Conservation (phyloP, 2,329 filamentous ascomycete genomes). For the Dactylellina haptotyla region DNA sequence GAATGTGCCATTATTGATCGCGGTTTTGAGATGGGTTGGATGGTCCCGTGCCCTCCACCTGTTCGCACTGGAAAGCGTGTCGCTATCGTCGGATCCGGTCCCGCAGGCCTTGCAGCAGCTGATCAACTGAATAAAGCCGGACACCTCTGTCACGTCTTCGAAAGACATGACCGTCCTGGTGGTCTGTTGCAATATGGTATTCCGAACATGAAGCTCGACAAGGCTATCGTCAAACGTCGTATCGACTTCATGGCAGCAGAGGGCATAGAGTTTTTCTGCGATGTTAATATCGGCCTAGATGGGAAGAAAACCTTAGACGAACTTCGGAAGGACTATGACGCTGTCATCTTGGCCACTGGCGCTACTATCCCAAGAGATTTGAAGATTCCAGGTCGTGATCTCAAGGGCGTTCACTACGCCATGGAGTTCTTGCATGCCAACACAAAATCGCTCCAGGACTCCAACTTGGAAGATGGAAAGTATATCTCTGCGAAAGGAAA, state of each 20-base stretch:
- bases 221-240: constrained; percentile 93
- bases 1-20: constrained; percentile 98
- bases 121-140: constrained; percentile 95
- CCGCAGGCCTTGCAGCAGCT: constrained; percentile 86
- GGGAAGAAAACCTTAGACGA: constrained; percentile 66
- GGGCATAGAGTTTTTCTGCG: constrained; percentile 83
- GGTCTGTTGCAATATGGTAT: constrained; percentile 93
- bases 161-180: constrained; percentile 88
- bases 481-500: constrained; percentile 97
- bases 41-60: constrained; percentile 82
- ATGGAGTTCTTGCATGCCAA: constrained; percentile 98
- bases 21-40: constrained; percentile 98
- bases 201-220: constrained; percentile 99
- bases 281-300: constrained; percentile 79
- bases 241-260: constrained; percentile 94
- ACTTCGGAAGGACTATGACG: constrained; percentile 78
- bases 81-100: constrained; percentile 90
- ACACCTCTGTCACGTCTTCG: constrained; percentile 87
- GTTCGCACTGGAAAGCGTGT: constrained; percentile 87
- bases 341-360: constrained; percentile 89
- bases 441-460: constrained; percentile 96
- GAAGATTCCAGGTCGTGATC: constrained; percentile 85
- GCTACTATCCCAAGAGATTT: constrained; percentile 93
- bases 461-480: constrained; percentile 79
- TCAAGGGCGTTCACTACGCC: constrained; percentile 91